Evolutionary conservation across 768 basidiomycete species (phyloP), one percentile per base, ranked within the genome.

Genomic region (Leucosporidium scottii): DNA sequence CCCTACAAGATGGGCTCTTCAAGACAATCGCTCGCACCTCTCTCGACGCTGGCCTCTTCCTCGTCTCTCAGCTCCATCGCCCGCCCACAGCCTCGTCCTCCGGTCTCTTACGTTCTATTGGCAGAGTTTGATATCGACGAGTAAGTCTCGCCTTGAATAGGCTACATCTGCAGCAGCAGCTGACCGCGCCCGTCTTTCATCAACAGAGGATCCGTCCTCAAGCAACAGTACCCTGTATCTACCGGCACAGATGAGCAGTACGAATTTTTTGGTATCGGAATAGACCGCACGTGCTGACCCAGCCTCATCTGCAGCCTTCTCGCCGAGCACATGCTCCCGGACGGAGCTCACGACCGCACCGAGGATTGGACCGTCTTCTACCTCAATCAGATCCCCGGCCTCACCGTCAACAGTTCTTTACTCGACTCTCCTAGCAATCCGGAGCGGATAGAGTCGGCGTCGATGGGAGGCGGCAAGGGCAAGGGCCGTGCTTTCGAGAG

Each of bases 331-430:
- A 99, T 99, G 96, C 84, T 99, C 27, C 96, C 96, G 17, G 96
- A 99, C 78, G 96, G 96, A 9, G 96, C 93, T 36, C 94, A 99
- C 80, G 86, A 88, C 60, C 90, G 94, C 69, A 80, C 88, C 28
- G 91, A 94, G 77, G 96, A 98, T 79, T 98, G 93, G 93, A 98
- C 96, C 8, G 86, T 97, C 54, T 99, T 99, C 83, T 96, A 94
- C 78, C 84, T 99, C 65, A 97, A 97, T 77, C 96, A 97, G 79
- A 91, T 90, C 0, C 83, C 87, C 0, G 89, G 87, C 80, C 92
- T 93, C 76, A 70, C 58, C 34, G 87, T 86, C 23, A 90, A 94
- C 71, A 84, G 87, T 2, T 89, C 91, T 9, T 84, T 92, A 21
- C 82, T 93, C 51, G 85, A 89, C 1, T 70, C 66, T 17, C 39